Evolutionary conservation across 192 early-diverging fungal species (phyloP).

Genomic region (Coemansia umbellata): DNA sequence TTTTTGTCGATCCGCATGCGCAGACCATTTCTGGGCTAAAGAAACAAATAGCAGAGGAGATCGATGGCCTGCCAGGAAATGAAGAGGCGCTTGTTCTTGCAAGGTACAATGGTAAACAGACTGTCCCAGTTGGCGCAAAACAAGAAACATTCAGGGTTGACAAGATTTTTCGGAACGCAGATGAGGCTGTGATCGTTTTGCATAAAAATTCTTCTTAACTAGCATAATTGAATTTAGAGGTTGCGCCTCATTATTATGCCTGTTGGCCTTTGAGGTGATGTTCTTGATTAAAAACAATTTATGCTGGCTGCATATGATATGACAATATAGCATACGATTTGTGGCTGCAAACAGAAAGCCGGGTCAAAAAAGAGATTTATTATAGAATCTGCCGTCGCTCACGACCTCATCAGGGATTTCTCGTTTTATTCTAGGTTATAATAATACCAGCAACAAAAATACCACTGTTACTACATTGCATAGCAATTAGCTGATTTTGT

Average conservation of each 20-base stretch:
- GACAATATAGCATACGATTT: too few relatives aligned
- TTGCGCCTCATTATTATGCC: too few relatives aligned
- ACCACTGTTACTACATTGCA: too few relatives aligned
- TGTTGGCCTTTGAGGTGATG: too few relatives aligned
- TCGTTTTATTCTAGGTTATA: too few relatives aligned
- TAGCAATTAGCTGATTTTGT: too few relatives aligned
- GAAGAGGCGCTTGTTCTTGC: constrained; percentile 33
- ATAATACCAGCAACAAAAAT: too few relatives aligned
- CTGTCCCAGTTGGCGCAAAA: constrained; percentile 58
- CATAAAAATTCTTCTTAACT: not conserved
- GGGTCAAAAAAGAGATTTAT: too few relatives aligned
- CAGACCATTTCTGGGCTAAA: constrained; percentile 23
- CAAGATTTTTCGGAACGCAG: constrained; percentile 52
- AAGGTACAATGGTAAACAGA: constrained; percentile 55
- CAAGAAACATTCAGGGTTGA: constrained; percentile 54
- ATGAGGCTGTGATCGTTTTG: constrained; percentile 48
- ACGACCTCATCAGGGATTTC: too few relatives aligned
- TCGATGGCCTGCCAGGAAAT: constrained; percentile 54
- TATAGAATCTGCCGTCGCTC: too few relatives aligned
- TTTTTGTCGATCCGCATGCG: constrained; percentile 33
- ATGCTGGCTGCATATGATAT: not conserved
- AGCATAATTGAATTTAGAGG: too few relatives aligned
- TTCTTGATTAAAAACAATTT: not conserved
- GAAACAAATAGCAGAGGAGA: constrained; percentile 41
- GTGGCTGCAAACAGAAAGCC: too few relatives aligned